These are phyloP conservation scores for Melampsora larici-populina DNA, from an alignment of 1,284 basidiomycete genomes.

Conservation along the genomic window DNA sequence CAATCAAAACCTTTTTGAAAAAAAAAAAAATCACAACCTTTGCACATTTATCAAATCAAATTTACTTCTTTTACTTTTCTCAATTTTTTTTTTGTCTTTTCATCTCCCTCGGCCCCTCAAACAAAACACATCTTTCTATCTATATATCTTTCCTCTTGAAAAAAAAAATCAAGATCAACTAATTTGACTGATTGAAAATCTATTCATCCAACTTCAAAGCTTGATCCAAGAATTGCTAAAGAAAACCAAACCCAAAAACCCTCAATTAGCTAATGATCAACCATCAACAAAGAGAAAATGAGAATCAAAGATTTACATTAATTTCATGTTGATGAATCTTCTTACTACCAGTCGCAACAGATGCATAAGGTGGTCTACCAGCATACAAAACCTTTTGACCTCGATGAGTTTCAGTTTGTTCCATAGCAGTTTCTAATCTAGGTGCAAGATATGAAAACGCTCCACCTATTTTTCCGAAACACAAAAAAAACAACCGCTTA, in stretches of 20 bases:
- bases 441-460: slow-evolving; percentile 79
- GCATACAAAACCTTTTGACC: slow-evolving; percentile 61
- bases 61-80: too few species aligned
- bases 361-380: slow-evolving; percentile 49
- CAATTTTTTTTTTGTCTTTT: too few species aligned
- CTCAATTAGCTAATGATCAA: not conserved
- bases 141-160: too few species aligned
- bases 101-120: too few species aligned
- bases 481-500: slow-evolving; percentile 51
- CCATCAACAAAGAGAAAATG: not conserved
- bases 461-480: slow-evolving; percentile 63
- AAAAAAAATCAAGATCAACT: too few species aligned
- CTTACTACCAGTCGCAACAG: slow-evolving; percentile 42
- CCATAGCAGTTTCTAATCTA: slow-evolving; percentile 54
- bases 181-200: too few species aligned
- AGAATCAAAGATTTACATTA: slow-evolving; percentile 22
- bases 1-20: too few species aligned
- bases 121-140: too few species aligned
- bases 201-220: too few species aligned
- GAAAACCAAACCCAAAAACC: not conserved
- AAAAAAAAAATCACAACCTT: too few species aligned
- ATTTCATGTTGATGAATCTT: slow-evolving; percentile 42
- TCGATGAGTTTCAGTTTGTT: slow-evolving; percentile 83
- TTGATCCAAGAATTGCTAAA: slow-evolving; percentile 43
- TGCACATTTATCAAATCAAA: too few species aligned